Evolutionary conservation across 2,329 filamentous ascomycete genomes (phyloP), one percentile per base, ranked within the genome.

Genomic region (Diplodia intermedia): DNA sequence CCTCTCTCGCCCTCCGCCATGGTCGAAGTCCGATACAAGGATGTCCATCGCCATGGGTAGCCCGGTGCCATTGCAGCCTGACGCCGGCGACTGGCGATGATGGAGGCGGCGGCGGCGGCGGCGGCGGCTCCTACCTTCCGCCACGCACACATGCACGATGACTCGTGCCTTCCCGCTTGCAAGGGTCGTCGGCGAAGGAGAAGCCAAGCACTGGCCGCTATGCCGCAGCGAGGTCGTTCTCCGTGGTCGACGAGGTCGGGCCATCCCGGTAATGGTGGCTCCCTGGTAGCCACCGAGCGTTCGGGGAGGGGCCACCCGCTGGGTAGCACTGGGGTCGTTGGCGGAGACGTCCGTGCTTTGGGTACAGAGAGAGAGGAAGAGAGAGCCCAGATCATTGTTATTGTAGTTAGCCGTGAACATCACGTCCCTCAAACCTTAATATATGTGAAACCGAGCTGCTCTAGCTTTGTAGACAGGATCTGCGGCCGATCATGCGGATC

Each of bases 181-280:
- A 43, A 60, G 20, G 40, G 7, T 31, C 23, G 11, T 8, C 20
- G 57, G 29, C 4, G 29, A 33, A 23, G 18, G 9, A 9, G 4
- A 61, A 61, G 40, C 57, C 57, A 61, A 49, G 40, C 57, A 61
- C 11, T 49, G 26, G 26, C 29, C 40, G 40, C 57, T 23, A 33
- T 61, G 8, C 57, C 40, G 7, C 40, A 33, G 31, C 7, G 9
- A 50, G 57, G 26, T 18, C 31, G 7, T 20, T 49, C 57, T 61
- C 57, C 57, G 57, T 23, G 14, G 23, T 11, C 31, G n/a, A 20
- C 9, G 7, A 9, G 20, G 33, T 18, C 55, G 5, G 12, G 55
- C 23, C 2, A 47, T 60, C 55, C 38, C 38, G 14, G 57, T 8
- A 18, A 8, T n/a, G 31, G 15, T 7, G 2, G 23, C 23, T n/a